These are phyloP conservation scores for Purpureocillium takamizusanense DNA, from an alignment of 2,329 filamentous ascomycete genomes.

Conservation along the genomic window DNA sequence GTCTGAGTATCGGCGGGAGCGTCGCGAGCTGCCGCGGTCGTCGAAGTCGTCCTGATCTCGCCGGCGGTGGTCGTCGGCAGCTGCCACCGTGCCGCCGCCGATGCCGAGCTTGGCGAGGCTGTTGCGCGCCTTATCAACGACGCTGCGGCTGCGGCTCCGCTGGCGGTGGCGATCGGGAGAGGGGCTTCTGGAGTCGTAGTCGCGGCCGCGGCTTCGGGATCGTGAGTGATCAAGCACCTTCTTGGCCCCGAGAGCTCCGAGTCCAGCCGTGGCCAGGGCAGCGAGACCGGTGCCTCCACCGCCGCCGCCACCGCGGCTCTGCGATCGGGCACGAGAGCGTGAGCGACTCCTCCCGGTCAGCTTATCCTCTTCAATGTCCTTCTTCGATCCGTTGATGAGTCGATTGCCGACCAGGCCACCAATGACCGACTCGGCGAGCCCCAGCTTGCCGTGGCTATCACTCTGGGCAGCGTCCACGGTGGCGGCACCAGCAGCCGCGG, in stretches of 20 bases:
- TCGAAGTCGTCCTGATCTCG: constrained; percentile 37
- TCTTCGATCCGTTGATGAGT: constrained; percentile 70
- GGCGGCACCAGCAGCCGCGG: constrained; percentile 76
- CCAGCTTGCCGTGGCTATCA: constrained; percentile 68
- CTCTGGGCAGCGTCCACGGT: constrained; percentile 74
- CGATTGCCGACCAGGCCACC: constrained; percentile 82
- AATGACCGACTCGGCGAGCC: constrained; percentile 78
- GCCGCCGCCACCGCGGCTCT: constrained; percentile 30
- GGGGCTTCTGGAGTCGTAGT: constrained; percentile 30
- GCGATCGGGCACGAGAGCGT: constrained; percentile 55
- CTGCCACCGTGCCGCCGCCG: constrained; percentile 33
- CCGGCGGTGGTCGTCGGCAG: constrained; percentile 26
- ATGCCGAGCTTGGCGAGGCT: constrained; percentile 54
- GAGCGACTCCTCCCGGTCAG: constrained; percentile 58
- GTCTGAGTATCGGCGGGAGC: constrained; percentile 30
- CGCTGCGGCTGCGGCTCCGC: constrained; percentile 52
- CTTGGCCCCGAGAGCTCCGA: constrained; percentile 53
- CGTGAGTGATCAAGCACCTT: constrained; percentile 49
- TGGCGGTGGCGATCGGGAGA: constrained; percentile 35
- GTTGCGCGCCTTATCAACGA: constrained; percentile 54
- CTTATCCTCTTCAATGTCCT: constrained; percentile 53
- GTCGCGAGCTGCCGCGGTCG: constrained; percentile 27
- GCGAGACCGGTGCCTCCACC: constrained; percentile 43
- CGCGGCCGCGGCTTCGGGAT: constrained; percentile 40
- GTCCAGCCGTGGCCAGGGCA: constrained; percentile 52